Conservation (phyloP, 345 rosid genomes). For the Luvunga scandens region DNA sequence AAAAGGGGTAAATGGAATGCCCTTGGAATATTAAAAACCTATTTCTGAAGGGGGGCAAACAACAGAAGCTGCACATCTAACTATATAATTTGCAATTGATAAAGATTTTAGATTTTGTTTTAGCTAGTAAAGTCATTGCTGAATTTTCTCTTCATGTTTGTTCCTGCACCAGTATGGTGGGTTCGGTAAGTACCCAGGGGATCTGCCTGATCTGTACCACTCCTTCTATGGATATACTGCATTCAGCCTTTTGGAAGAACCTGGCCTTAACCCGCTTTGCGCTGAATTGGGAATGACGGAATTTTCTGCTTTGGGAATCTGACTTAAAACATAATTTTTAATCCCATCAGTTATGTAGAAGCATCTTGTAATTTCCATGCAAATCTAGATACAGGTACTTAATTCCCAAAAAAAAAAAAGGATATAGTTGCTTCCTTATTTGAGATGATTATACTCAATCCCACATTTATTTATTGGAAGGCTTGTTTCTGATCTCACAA, state of each 20-base stretch:
- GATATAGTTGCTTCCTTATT: background rate
- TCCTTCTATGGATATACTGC: slow-evolving; percentile 81
- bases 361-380: background rate
- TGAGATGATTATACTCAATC: background rate
- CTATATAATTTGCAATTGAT: background rate
- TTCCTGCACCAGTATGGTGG: slow-evolving; percentile 65
- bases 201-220: slow-evolving; percentile 76
- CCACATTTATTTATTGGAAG: background rate
- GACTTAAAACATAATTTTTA: slow-evolving; percentile 15
- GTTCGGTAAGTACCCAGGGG: slow-evolving; percentile 68
- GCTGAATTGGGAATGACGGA: slow-evolving; percentile 68
- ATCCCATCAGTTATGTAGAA: background rate
- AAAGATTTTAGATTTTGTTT: background rate
- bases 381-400: background rate
- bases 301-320: slow-evolving; percentile 42
- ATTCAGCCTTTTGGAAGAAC: slow-evolving; percentile 81
- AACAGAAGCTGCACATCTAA: background rate
- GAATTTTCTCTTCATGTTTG: background rate
- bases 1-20: background rate
- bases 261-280: slow-evolving; percentile 51
- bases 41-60: background rate
- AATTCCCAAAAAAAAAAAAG: too few species aligned
- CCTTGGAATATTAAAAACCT: background rate
- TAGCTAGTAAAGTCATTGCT: background rate
- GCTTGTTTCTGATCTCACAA: background rate